Evolutionary conservation across 202 grass and related monocot species (phyloP).

Genomic region (Carex arenaria): DNA sequence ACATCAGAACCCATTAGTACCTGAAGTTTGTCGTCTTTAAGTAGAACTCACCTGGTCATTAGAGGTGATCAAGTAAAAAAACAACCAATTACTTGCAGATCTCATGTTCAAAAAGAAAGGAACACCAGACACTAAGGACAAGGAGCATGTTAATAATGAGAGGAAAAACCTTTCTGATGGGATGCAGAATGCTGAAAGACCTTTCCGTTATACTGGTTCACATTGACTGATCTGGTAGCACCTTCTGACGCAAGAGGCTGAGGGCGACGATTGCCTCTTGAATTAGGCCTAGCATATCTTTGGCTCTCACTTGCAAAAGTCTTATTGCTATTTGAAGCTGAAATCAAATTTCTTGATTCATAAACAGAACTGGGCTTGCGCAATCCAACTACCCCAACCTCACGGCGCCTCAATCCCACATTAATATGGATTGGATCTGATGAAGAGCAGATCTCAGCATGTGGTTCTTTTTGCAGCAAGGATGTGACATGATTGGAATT

Average conservation of each 20-base stretch:
- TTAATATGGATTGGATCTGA: slow-evolving; percentile 20
- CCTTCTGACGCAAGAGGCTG: slow-evolving; percentile 5
- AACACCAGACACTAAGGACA: not conserved
- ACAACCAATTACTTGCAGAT: not conserved
- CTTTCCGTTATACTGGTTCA: slow-evolving; percentile 21
- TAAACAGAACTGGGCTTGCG: slow-evolving; percentile 9
- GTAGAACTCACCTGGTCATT: not conserved
- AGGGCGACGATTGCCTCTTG: slow-evolving; percentile 9
- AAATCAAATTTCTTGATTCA: slow-evolving; percentile 14
- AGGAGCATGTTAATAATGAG: not conserved
- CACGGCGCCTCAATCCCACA: slow-evolving; percentile 17
- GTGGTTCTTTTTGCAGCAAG: slow-evolving; percentile 5
- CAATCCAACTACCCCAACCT: slow-evolving; percentile 24
- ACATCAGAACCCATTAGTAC: not conserved
- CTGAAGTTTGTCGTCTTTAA: not conserved
- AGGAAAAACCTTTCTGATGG: slow-evolving; percentile 57
- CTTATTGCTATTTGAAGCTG: slow-evolving; percentile 1
- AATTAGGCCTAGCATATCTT: slow-evolving; percentile 19
- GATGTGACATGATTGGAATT: not conserved
- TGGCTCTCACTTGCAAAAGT: slow-evolving; percentile 19
- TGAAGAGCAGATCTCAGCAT: slow-evolving; percentile 21
- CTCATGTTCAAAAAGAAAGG: not conserved
- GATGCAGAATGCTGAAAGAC: slow-evolving; percentile 13
- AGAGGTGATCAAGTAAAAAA: not conserved
- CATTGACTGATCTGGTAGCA: slow-evolving; percentile 10